Evolutionary conservation across 441 rosid species (phyloP), one percentile per base, ranked within the genome.

Genomic region (Dalechampia spathulata): DNA sequence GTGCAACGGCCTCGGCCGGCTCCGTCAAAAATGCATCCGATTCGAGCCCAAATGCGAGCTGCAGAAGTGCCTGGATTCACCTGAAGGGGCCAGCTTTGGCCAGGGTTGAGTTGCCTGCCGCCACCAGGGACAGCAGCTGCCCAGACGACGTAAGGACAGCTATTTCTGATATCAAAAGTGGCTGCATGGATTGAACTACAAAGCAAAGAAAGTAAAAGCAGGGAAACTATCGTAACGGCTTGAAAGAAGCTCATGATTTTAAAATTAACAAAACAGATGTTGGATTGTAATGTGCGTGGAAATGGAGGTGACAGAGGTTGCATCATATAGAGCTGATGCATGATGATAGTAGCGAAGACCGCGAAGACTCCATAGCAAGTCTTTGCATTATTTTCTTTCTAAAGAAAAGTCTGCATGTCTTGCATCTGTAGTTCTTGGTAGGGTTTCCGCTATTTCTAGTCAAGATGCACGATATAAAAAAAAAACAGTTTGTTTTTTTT

Each of bases 1-100:
- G 68, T 26, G 46, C 85, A 81, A 0, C 59, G 14, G 22, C 79
- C 83, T 7, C 39, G 27, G 2, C 85, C 90, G 0, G 65, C 23
- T 3, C 25, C 57, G 28, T 81, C 76, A 41, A 80, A 74, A 0
- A 78, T 65, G 28, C 72, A 36, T 3, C 34, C 34, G 8, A 8
- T 30, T 30, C 34, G 34, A 30, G 39, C 85, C 87, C 83, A 83
- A 7, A 81, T 64, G 15, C 79, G 68, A 3, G 72, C 85, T 16
- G 6, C 2, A 1, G 12, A 1, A 15, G 72, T 72, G 26, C 74
- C 90, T 0, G 68, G 56, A 3, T 53, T 59, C 10, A 34, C 72
- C 13, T 13, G 2, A 3, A 81, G 54, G 49, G 19, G 37, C 85
- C 87, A 74, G 1, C 55, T 52, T 37, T 77, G 65, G 49, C 83